These are phyloP conservation scores for Termitomyces sp. DNA, from an alignment of 768 basidiomycete species.

Conservation along the genomic window DNA sequence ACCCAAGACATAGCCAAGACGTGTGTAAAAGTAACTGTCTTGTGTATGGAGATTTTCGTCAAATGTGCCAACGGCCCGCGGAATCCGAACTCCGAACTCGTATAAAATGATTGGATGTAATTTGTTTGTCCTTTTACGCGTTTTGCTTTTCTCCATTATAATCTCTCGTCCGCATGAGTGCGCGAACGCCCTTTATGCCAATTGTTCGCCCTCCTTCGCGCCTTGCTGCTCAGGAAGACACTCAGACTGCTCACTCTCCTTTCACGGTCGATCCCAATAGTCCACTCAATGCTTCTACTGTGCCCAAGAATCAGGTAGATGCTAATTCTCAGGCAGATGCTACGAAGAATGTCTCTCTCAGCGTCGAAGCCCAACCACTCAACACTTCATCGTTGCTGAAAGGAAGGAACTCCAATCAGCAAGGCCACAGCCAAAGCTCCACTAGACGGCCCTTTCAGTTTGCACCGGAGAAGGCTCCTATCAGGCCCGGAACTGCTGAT, in stretches of 20 bases:
- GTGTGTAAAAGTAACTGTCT: background rate
- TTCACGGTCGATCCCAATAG: conserved; percentile 1
- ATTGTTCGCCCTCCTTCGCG: background rate
- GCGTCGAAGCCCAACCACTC: conserved; percentile 9
- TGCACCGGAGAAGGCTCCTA: background rate
- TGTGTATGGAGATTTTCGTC: background rate
- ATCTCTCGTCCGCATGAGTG: conserved; percentile 14
- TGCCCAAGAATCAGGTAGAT: background rate
- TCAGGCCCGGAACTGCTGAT: conserved; percentile 28
- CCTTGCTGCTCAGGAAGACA: background rate
- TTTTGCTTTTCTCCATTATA: conserved; percentile 7
- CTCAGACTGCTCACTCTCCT: background rate
- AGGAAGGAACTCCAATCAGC: background rate
- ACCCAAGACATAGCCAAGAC: background rate
- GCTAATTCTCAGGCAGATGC: background rate
- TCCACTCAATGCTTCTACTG: background rate
- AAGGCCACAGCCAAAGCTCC: conserved; percentile 1
- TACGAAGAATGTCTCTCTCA: background rate
- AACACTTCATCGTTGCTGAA: conserved; percentile 16
- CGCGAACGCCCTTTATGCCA: conserved; percentile 20
- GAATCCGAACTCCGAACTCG: background rate
- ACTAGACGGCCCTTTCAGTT: conserved; percentile 7
- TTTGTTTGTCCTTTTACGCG: background rate
- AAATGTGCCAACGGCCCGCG: background rate
- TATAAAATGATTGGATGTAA: background rate